phyloP scores from a whole-genome alignment of 306 rosid species.

The Phaseolus lunatus region DNA sequence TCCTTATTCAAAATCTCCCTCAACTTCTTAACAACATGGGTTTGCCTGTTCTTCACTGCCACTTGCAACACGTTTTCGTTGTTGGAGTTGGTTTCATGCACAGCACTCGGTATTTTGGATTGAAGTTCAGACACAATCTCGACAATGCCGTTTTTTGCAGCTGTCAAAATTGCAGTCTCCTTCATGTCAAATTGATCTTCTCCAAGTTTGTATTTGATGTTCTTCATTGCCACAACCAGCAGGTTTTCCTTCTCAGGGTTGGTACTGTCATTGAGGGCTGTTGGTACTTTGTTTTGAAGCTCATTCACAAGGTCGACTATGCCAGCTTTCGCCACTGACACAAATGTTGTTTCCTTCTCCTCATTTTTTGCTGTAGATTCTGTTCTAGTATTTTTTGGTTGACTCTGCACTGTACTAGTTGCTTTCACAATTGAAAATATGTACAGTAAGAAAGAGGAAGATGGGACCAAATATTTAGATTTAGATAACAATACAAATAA shows the following conservation, averaged over 20 bases:
- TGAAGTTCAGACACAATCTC: conserved; percentile 1
- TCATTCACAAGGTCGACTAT: conserved; percentile 30
- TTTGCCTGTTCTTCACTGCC: conserved; percentile 42
- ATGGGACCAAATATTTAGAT: neutral
- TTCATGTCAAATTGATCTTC: neutral
- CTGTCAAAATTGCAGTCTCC: conserved; percentile 11
- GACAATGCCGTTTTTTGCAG: conserved; percentile 41
- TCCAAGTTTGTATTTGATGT: neutral
- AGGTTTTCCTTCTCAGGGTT: conserved; percentile 19
- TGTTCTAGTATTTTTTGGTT: neutral
- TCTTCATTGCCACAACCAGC: conserved; percentile 35
- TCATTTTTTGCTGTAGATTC: neutral
- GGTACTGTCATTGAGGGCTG: neutral
- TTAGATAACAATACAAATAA: neutral
- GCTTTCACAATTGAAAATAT: conserved; percentile 3
- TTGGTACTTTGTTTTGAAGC: neutral
- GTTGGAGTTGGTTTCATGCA: conserved; percentile 35
- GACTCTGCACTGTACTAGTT: neutral
- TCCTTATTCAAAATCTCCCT: neutral
- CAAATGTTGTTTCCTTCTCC: conserved; percentile 1
- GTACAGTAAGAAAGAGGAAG: neutral
- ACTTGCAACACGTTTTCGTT: conserved; percentile 40
- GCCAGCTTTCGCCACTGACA: conserved; percentile 33
- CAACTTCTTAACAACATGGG: conserved; percentile 1
- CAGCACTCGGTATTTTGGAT: neutral